These are phyloP conservation scores for Luvunga scandens DNA, from an alignment of 345 rosid genomes.

Conservation along the genomic window DNA sequence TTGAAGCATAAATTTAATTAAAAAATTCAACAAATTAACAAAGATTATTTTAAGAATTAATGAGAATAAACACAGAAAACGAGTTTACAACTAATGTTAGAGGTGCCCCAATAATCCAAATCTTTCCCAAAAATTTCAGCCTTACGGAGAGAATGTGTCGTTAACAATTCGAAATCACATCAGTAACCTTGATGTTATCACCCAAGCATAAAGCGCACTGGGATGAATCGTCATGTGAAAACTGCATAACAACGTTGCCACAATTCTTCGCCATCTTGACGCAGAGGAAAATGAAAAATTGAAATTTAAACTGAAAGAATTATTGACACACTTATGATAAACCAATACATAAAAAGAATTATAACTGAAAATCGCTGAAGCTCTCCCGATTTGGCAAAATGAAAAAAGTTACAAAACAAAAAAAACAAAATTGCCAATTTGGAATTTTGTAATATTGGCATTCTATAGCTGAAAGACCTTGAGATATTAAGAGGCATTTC, in stretches of 20 bases:
- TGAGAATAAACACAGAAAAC: too few species aligned
- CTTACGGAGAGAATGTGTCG: not conserved
- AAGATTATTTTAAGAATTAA: too few species aligned
- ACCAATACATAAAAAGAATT: not conserved
- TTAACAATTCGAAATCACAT: not conserved
- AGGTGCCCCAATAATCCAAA: too few species aligned
- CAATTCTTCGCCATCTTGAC: not conserved
- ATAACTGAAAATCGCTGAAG: not conserved
- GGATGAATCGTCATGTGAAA: too few species aligned
- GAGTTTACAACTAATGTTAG: too few species aligned
- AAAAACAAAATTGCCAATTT: not conserved
- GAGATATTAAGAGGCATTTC: slow-evolving; percentile 2
- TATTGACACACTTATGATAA: too few species aligned
- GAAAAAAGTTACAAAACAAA: not conserved
- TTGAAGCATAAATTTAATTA: too few species aligned
- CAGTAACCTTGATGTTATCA: too few species aligned
- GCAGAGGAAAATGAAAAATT: not conserved
- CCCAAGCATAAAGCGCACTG: too few species aligned
- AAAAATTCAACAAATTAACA: too few species aligned
- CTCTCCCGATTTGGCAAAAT: too few species aligned
- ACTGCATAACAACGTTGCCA: not conserved
- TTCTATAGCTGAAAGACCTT: not conserved
- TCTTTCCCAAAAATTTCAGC: not conserved
- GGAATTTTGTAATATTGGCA: slow-evolving; percentile 1
- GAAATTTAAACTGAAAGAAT: not conserved